These are phyloP conservation scores for Saposhnikovia divaricata DNA, from an alignment of 129 eudicot species.

Conservation along the genomic window DNA sequence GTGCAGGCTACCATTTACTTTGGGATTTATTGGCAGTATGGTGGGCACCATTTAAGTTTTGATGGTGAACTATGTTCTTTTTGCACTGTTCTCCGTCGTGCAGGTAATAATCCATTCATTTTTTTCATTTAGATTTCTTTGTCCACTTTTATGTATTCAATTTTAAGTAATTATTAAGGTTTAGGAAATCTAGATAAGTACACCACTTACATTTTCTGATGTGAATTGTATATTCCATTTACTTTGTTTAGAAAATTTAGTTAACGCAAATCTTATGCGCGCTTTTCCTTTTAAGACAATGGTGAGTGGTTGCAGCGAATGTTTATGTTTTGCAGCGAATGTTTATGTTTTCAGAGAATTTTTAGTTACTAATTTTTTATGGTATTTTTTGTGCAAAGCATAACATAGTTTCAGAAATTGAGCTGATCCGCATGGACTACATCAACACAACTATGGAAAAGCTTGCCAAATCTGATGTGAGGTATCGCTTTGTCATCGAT, in stretches of 20 bases:
- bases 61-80: conserved; percentile 86
- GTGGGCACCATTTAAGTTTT: conserved; percentile 85
- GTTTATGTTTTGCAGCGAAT: too few relatives aligned
- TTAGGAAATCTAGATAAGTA: neutral
- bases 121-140: neutral
- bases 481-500: conserved; percentile 35
- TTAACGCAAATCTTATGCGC: neutral
- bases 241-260: neutral
- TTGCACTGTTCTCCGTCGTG: conserved; percentile 70
- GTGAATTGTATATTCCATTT: neutral
- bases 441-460: conserved; percentile 36
- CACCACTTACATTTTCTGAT: neutral
- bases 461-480: conserved; percentile 29
- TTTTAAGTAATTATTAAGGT: neutral
- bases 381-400: conserved; percentile 31
- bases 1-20: conserved; percentile 76
- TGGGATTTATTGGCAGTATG: conserved; percentile 81
- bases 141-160: neutral
- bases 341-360: too few relatives aligned
- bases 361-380: too few relatives aligned
- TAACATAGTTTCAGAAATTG: conserved; percentile 23
- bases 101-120: conserved; percentile 46
- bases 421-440: conserved; percentile 31
- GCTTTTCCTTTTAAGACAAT: neutral
- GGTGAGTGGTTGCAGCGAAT: neutral